Evolutionary conservation across 1,284 basidiomycete genomes (phyloP).

Genomic region (Singerocomus inundabilis): DNA sequence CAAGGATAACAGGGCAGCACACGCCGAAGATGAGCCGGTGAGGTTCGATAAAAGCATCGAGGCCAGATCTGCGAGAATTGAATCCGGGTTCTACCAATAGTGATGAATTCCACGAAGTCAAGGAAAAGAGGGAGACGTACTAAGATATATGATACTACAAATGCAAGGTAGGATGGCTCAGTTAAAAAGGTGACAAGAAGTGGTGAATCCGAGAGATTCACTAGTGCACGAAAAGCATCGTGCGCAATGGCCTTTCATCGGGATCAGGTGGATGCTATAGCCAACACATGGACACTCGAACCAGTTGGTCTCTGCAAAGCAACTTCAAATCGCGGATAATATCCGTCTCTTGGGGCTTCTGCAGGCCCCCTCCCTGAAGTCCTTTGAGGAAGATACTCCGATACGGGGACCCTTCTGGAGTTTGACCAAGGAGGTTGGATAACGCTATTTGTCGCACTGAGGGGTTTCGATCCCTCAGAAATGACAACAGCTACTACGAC

Average conservation of each 20-base stretch:
- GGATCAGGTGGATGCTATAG: slow-evolving; percentile 16
- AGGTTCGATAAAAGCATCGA: slow-evolving; percentile 97
- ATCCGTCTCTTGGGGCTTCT: slow-evolving; percentile 63
- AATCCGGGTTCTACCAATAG: slow-evolving; percentile 72
- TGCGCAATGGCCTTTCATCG: slow-evolving; percentile 78
- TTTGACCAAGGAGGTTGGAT: slow-evolving; percentile 79
- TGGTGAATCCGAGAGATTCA: slow-evolving; percentile 91
- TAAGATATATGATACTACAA: slow-evolving; percentile 89
- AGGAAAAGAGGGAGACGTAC: slow-evolving; percentile 49
- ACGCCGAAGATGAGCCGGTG: slow-evolving; percentile 74
- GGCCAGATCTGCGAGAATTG: slow-evolving; percentile 90
- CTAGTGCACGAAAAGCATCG: slow-evolving; percentile 90
- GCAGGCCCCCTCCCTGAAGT: slow-evolving; percentile 47
- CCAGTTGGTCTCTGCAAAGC: slow-evolving; percentile 84
- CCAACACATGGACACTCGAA: slow-evolving; percentile 35
- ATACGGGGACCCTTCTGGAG: slow-evolving; percentile 67
- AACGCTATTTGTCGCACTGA: slow-evolving; percentile 87
- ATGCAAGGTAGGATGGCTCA: slow-evolving; percentile 75
- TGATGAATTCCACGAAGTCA: slow-evolving; percentile 12
- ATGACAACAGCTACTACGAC: slow-evolving; percentile 69
- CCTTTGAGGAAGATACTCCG: slow-evolving; percentile 74
- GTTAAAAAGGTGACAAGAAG: slow-evolving; percentile 69
- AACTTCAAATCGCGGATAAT: slow-evolving; percentile 77
- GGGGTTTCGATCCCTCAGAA: slow-evolving; percentile 84
- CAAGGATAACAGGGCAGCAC: slow-evolving; percentile 65